phyloP scores from a whole-genome alignment of 2,329 filamentous ascomycete species.

The Whalleya microplaca region DNA sequence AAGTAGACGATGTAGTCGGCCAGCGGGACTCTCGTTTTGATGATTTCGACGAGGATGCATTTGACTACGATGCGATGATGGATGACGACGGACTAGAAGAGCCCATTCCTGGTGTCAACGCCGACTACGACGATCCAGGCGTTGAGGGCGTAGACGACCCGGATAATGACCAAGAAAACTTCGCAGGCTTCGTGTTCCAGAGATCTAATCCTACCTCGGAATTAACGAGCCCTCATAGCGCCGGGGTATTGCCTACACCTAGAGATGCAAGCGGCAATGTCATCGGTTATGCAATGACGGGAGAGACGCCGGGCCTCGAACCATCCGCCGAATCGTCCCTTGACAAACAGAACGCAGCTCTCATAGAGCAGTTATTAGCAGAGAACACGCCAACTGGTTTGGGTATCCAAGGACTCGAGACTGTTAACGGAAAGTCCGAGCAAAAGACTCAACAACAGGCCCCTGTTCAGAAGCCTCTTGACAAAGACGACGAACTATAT shows the following conservation, averaged over 20 bases:
- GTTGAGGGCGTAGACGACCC: slow-evolving; percentile 47
- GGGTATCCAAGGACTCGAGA: slow-evolving; percentile 46
- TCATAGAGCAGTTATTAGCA: slow-evolving; percentile 11
- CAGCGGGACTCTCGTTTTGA: slow-evolving; percentile 59
- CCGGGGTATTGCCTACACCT: slow-evolving; percentile 54
- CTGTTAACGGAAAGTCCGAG: slow-evolving; percentile 18
- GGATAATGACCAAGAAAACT: slow-evolving; percentile 63
- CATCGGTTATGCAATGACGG: slow-evolving; percentile 61
- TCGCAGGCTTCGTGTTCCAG: slow-evolving; percentile 63
- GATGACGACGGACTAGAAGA: slow-evolving; percentile 70
- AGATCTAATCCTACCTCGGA: slow-evolving; percentile 56
- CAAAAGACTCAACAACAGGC: neutral
- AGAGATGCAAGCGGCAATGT: slow-evolving; percentile 57
- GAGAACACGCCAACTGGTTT: slow-evolving; percentile 41
- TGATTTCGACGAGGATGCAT: slow-evolving; percentile 64
- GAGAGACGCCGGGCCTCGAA: slow-evolving; percentile 45
- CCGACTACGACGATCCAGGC: slow-evolving; percentile 49
- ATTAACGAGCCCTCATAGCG: slow-evolving; percentile 53
- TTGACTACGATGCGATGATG: slow-evolving; percentile 67
- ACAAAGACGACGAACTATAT: slow-evolving; percentile 66
- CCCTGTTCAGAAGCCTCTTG: slow-evolving; percentile 19
- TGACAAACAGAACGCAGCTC: slow-evolving; percentile 5
- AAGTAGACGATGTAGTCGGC: slow-evolving; percentile 45
- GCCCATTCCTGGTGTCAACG: slow-evolving; percentile 62
- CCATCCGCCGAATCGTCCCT: slow-evolving; percentile 14